These are phyloP conservation scores for Wickerhamiella vanderwaltii DNA, from an alignment of 805 yeast species.

Conservation along the genomic window DNA sequence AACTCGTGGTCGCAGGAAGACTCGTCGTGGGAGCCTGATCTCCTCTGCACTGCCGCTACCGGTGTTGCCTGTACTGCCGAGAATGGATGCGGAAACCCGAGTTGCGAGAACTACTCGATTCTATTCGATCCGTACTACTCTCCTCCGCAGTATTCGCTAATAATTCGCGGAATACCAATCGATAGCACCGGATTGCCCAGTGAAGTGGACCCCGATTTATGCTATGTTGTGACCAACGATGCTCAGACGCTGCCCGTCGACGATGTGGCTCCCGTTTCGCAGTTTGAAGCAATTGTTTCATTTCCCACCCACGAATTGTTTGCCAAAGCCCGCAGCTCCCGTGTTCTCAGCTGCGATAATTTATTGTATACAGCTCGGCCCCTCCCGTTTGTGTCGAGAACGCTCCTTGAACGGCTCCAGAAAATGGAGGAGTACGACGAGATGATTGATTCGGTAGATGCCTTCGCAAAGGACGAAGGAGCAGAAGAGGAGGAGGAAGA, in stretches of 20 bases:
- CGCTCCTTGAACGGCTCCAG: conserved; percentile 10
- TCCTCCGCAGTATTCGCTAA: conserved; percentile 5
- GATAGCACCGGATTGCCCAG: conserved; percentile 7
- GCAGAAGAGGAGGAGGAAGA: conserved; percentile 9
- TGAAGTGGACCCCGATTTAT: conserved; percentile 47
- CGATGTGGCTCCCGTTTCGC: conserved; percentile 8
- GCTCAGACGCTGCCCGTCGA: neutral
- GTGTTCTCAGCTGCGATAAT: neutral
- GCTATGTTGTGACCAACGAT: conserved; percentile 41
- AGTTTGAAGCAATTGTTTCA: conserved; percentile 9
- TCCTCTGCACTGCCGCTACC: conserved; percentile 8
- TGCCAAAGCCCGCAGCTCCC: conserved; percentile 2
- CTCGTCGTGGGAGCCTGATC: conserved; percentile 8
- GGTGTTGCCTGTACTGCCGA: conserved; percentile 6
- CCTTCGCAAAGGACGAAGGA: too few species aligned
- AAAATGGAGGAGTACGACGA: conserved; percentile 9
- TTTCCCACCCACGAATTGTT: neutral
- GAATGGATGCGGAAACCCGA: conserved; percentile 7
- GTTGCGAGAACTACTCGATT: conserved; percentile 5
- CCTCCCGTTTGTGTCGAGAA: conserved; percentile 6
- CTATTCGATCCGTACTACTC: conserved; percentile 9
- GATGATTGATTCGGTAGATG: conserved; percentile 1
- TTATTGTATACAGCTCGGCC: neutral
- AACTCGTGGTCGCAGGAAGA: conserved; percentile 7
- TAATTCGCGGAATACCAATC: conserved; percentile 5